Evolutionary conservation across 2,329 filamentous ascomycete species (phyloP).

Genomic region (Sporothrix sp.): DNA sequence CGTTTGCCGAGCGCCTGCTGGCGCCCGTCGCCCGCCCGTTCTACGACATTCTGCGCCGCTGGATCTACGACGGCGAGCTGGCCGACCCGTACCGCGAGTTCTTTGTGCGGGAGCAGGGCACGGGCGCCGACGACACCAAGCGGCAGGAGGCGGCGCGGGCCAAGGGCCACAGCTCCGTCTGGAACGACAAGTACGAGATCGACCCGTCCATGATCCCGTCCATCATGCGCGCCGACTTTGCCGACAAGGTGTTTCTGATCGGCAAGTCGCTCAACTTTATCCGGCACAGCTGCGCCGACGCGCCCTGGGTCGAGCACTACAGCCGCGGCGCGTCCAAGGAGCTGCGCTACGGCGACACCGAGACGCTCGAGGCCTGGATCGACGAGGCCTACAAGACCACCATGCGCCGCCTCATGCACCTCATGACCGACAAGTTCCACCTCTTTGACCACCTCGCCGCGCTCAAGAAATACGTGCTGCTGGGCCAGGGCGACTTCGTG

Average conservation of each 20-base stretch:
- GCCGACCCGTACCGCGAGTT: conserved; percentile 95
- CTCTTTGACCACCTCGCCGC: conserved; percentile 86
- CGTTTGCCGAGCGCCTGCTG: conserved; percentile 83
- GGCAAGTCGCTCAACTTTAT: conserved; percentile 98
- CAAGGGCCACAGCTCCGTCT: conserved; percentile 74
- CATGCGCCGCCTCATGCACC: conserved; percentile 84
- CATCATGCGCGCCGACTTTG: conserved; percentile 88
- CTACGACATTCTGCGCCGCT: conserved; percentile 89
- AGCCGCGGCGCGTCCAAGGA: conserved; percentile 89
- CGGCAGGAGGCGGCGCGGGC: conserved; percentile 32
- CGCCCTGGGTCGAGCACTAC: conserved; percentile 90
- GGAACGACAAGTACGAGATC: conserved; percentile 95
- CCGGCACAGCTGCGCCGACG: conserved; percentile 86
- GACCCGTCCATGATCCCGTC: conserved; percentile 79
- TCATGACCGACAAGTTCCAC: conserved; percentile 94
- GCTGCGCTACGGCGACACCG: conserved; percentile 84
- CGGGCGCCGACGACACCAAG: conserved; percentile 35
- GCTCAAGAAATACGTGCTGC: conserved; percentile 85
- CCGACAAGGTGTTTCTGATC: conserved; percentile 92
- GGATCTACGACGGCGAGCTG: conserved; percentile 97
- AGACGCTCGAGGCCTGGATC: conserved; percentile 82
- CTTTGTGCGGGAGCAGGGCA: conserved; percentile 78
- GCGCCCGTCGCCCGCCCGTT: conserved; percentile 85
- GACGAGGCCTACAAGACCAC: conserved; percentile 97
- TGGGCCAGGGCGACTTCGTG: conserved; percentile 96